Conservation (phyloP, 1,284 basidiomycete species). For the Xanthoconium separans region DNA sequence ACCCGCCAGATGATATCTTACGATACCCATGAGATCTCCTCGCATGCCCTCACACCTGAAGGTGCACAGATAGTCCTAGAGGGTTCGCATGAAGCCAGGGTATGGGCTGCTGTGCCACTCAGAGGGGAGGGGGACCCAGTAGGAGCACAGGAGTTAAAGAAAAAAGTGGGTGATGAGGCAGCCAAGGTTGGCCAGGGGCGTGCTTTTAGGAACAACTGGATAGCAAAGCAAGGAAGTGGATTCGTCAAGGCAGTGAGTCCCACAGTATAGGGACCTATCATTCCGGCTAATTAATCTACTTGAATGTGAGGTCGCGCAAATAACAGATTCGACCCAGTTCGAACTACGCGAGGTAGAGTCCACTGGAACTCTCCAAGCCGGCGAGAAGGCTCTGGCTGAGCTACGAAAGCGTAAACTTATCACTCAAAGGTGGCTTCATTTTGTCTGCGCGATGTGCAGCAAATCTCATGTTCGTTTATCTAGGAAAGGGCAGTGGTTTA, state of each 20-base stretch:
- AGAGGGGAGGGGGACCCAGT: constrained; percentile 71
- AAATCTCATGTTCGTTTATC: neutral
- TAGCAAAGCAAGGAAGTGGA: constrained; percentile 86
- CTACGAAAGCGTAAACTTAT: constrained; percentile 91
- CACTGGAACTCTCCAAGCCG: constrained; percentile 66
- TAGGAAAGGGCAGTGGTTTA: constrained; percentile 96
- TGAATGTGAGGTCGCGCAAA: constrained; percentile 50
- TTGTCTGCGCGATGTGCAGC: neutral
- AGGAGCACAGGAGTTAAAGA: constrained; percentile 67
- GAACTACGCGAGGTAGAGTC: constrained; percentile 77
- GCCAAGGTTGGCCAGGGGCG: constrained; percentile 91
- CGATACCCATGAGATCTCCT: constrained; percentile 73
- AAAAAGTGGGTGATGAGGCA: constrained; percentile 76
- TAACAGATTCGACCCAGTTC: constrained; percentile 72
- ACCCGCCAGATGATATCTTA: constrained; percentile 78
- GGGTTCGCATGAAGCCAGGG: constrained; percentile 93
- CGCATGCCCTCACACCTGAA: constrained; percentile 77
- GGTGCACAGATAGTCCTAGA: constrained; percentile 75
- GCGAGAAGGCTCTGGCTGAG: constrained; percentile 82
- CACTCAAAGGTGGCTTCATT: constrained; percentile 54
- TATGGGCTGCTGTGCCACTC: constrained; percentile 80
- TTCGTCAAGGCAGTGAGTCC: constrained; percentile 79
- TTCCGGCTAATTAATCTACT: constrained; percentile 1
- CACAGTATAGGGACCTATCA: neutral
- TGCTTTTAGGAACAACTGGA: constrained; percentile 98